phyloP scores from a whole-genome alignment of 169 alveolate genomes.

The Eimeria maxima region DNA sequence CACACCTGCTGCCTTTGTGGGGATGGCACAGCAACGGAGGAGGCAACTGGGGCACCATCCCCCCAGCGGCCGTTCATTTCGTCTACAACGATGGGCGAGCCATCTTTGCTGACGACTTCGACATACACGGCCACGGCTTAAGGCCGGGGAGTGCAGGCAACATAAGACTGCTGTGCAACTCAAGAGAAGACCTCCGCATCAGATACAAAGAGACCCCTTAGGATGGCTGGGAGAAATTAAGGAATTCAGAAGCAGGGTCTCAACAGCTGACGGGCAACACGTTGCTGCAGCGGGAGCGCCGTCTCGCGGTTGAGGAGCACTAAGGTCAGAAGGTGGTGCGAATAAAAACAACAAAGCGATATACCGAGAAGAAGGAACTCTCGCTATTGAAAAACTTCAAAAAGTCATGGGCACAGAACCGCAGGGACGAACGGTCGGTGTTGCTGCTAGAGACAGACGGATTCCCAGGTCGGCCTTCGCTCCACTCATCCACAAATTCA shows the following conservation, averaged over 20 bases:
- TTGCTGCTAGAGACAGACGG: constrained; percentile 45
- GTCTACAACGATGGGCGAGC: neutral
- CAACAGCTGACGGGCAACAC: neutral
- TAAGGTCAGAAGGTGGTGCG: constrained; percentile 26
- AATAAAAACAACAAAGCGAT: neutral
- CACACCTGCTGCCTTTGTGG: constrained; percentile 22
- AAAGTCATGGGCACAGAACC: neutral
- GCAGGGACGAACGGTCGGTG: neutral
- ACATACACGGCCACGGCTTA: neutral
- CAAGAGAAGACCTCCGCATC: neutral
- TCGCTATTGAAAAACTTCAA: neutral
- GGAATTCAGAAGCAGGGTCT: neutral
- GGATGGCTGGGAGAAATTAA: neutral
- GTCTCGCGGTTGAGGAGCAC: constrained; percentile 20
- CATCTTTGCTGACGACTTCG: neutral
- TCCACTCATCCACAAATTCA: neutral
- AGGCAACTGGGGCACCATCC: constrained; percentile 27
- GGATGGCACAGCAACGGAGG: constrained; percentile 9
- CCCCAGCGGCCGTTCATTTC: constrained; percentile 78
- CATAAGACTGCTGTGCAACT: neutral
- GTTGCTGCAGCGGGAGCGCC: neutral
- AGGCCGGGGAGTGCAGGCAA: neutral
- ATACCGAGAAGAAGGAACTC: neutral
- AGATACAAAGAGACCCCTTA: neutral
- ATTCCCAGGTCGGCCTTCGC: neutral